Evolutionary conservation across 2,329 filamentous ascomycete genomes (phyloP).

Genomic region (Trichoderma sp.): DNA sequence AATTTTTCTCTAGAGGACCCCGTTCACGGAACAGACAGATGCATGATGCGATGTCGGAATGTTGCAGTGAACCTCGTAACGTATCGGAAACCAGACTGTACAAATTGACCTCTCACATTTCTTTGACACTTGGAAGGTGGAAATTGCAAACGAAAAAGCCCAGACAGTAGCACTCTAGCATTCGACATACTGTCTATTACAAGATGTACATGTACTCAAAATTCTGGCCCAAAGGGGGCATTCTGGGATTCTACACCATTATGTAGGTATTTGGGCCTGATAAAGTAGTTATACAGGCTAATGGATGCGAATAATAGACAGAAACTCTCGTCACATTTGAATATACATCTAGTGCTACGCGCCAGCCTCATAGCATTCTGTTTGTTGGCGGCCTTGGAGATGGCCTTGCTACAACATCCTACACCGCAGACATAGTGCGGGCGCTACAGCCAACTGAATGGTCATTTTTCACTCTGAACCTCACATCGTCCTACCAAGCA

Average conservation of each 20-base stretch:
- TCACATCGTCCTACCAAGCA: constrained; percentile 41
- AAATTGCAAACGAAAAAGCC: not conserved
- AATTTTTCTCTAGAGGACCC: not conserved
- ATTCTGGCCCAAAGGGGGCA: constrained; percentile 39
- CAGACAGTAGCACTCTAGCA: not conserved
- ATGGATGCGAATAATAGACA: constrained; percentile 30
- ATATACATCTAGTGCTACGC: constrained; percentile 34
- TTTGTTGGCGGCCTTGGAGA: constrained; percentile 57
- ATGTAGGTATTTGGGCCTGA: constrained; percentile 34
- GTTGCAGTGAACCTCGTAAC: not conserved
- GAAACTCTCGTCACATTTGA: constrained; percentile 42
- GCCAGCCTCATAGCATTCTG: constrained; percentile 48
- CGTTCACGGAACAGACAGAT: not conserved
- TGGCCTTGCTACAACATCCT: constrained; percentile 50
- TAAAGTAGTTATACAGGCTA: not conserved
- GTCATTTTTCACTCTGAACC: constrained; percentile 41
- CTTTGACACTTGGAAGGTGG: not conserved
- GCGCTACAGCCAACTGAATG: constrained; percentile 39
- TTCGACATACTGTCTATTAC: not conserved
- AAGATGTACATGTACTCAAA: constrained; percentile 30
- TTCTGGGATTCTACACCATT: constrained; percentile 38
- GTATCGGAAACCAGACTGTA: not conserved
- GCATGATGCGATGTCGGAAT: not conserved
- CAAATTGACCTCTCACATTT: not conserved
- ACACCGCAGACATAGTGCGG: constrained; percentile 47